phyloP scores from a whole-genome alignment of 148 eudicot genomes.

The Chenopodium formosanum region DNA sequence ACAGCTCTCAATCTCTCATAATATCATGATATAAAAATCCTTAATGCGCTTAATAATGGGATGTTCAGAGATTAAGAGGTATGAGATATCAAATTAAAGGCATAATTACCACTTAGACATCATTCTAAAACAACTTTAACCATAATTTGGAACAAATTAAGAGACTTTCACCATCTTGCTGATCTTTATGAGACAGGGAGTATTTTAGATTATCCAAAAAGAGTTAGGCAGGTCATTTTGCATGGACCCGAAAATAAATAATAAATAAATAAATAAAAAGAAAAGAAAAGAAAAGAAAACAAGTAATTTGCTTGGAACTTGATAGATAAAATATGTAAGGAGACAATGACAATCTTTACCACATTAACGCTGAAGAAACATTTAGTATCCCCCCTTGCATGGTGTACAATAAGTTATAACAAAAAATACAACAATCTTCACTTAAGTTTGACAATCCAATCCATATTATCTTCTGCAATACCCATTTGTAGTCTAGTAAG shows the following conservation, averaged over 20 bases:
- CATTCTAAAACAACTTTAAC: too few species aligned
- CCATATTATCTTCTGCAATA: slow-evolving; percentile 71
- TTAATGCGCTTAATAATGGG: too few species aligned
- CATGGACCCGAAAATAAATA: background rate
- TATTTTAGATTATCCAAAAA: background rate
- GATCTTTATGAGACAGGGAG: too few species aligned
- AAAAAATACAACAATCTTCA: slow-evolving; percentile 16
- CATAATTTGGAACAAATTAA: too few species aligned
- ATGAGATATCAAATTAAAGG: too few species aligned
- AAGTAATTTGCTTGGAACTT: background rate
- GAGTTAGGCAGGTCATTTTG: background rate
- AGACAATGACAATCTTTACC: background rate
- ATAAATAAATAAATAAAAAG: background rate
- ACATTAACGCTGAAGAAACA: slow-evolving; percentile 13
- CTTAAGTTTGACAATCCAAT: slow-evolving; percentile 65
- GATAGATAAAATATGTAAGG: background rate
- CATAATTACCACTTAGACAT: too few species aligned
- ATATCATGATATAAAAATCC: too few species aligned
- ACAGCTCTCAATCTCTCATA: too few species aligned
- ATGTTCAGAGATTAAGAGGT: too few species aligned
- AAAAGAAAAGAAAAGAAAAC: background rate
- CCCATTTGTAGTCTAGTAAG: slow-evolving; percentile 94
- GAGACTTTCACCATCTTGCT: too few species aligned
- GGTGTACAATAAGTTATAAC: background rate
- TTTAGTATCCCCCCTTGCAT: background rate